Evolutionary conservation across 352 stramenopile genomes (phyloP).

Genomic region (Blastocystis sp.): DNA sequence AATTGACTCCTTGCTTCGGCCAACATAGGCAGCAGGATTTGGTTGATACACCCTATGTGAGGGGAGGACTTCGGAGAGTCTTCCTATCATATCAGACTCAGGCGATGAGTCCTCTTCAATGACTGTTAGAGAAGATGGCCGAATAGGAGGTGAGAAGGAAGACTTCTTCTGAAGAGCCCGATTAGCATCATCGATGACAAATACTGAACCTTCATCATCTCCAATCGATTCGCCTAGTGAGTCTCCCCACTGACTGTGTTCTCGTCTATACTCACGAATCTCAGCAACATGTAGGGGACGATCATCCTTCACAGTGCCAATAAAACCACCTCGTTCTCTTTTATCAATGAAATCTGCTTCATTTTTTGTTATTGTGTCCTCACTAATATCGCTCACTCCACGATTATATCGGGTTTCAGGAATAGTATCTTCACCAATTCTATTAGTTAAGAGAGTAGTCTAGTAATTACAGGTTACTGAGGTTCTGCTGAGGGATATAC

Average conservation of each 20-base stretch:
- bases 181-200: constrained; percentile 59
- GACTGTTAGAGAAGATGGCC: not conserved
- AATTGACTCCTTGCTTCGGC: constrained; percentile 57
- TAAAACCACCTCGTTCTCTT: constrained; percentile 16
- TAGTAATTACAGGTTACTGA: not conserved
- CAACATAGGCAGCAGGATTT: constrained; percentile 9
- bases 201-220: not conserved
- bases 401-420: not conserved
- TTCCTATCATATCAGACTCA: no score
- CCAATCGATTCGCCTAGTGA: not conserved
- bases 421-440: not conserved
- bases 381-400: constrained; percentile 2
- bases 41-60: no score
- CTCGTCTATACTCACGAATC: constrained; percentile 6
- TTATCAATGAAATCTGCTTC: not conserved
- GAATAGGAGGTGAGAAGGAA: not conserved
- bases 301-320: not conserved
- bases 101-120: not conserved
- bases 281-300: not conserved
- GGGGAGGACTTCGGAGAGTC: no score
- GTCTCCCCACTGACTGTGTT: not conserved
- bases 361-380: not conserved
- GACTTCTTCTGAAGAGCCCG: not conserved
- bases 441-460: not conserved
- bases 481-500: not conserved